Evolutionary conservation across 2,329 filamentous ascomycete genomes (phyloP).

Genomic region (Aspergillus proliferans): DNA sequence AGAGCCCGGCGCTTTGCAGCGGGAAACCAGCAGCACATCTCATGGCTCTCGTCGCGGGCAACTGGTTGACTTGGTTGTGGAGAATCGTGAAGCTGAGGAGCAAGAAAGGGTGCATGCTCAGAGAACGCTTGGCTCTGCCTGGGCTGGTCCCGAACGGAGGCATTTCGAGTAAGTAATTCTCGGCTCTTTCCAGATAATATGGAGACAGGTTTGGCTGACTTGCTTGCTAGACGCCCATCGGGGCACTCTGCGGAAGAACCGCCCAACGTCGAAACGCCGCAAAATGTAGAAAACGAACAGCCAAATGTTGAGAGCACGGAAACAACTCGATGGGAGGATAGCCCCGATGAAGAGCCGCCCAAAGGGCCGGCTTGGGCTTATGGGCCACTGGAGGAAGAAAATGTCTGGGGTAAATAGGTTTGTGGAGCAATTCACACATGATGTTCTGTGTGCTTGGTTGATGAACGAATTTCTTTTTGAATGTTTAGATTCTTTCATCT

Average conservation of each 20-base stretch:
- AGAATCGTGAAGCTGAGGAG: constrained; percentile 57
- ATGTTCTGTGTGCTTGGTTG: too few relatives aligned
- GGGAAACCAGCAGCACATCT: constrained; percentile 37
- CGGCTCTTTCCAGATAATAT: neutral
- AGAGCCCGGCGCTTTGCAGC: constrained; percentile 20
- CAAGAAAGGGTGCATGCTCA: constrained; percentile 56
- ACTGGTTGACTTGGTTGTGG: constrained; percentile 61
- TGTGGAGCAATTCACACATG: neutral
- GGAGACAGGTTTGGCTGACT: neutral
- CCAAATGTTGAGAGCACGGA: neutral
- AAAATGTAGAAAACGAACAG: constrained; percentile 3
- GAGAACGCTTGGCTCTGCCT: constrained; percentile 56
- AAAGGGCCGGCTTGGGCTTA: constrained; percentile 19
- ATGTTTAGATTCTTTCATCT: too few relatives aligned
- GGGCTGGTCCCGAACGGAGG: constrained; percentile 45
- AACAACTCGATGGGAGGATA: neutral
- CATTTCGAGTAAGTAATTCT: constrained; percentile 26
- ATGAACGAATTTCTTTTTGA: too few relatives aligned
- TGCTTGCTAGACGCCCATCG: constrained; percentile 23
- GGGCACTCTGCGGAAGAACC: constrained; percentile 25
- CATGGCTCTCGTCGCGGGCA: constrained; percentile 55
- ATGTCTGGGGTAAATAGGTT: constrained; percentile 27
- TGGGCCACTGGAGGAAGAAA: constrained; percentile 32
- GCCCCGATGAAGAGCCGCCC: constrained; percentile 3
- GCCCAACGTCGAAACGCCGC: constrained; percentile 4